Evolutionary conservation across 2,329 filamentous ascomycete genomes (phyloP), one percentile per base, ranked within the genome.

Genomic region (Annulohypoxylon truncatum): DNA sequence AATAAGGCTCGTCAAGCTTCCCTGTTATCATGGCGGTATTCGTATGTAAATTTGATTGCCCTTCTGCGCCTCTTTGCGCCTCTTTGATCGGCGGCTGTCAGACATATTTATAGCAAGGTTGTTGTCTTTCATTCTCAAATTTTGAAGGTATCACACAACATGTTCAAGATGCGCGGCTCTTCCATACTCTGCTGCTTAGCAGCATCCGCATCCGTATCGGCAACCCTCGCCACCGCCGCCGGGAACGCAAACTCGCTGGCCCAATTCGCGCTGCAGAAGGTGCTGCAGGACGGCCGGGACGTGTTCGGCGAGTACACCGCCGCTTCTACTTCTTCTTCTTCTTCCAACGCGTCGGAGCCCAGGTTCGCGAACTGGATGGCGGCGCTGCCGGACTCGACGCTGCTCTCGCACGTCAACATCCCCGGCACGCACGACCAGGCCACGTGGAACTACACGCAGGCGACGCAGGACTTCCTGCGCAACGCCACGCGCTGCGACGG

Each of bases 381-480:
- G 22, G 58, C 47, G 0, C 77, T 82, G 40, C 71, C 79, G 1
- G 83, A 86, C 66, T 64, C 76, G 12, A 83, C 78, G 0, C 77
- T 71, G 2, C 67, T 85, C 0, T 77, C 80, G 2, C 82, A 82
- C 15, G 78, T 85, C 73, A 85, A 82, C 67, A 81, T 85, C 38
- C 84, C 84, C 2, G 84, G 84, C 1, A 80, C 79, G 3, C 84
- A 86, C 73, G 83, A 86, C 70, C 78, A 80, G 3, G 79, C 81
- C 1, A 85, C 83, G 0, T 85, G 84, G 83, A 85, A 85, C 72
- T 85, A 85, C 69, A 79, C 76, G 9, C 74, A 76, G 22, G 73
- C 75, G 0, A 83, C 81, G 0, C 82, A 83, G 68, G 72, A 81
- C 35, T 61, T 73, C 1, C 73, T 85, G 3, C 48, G 73, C 2